Evolutionary conservation across 2,329 filamentous ascomycete species (phyloP), one percentile per base, ranked within the genome.

Genomic region (Ilyonectria mors-panacis): DNA sequence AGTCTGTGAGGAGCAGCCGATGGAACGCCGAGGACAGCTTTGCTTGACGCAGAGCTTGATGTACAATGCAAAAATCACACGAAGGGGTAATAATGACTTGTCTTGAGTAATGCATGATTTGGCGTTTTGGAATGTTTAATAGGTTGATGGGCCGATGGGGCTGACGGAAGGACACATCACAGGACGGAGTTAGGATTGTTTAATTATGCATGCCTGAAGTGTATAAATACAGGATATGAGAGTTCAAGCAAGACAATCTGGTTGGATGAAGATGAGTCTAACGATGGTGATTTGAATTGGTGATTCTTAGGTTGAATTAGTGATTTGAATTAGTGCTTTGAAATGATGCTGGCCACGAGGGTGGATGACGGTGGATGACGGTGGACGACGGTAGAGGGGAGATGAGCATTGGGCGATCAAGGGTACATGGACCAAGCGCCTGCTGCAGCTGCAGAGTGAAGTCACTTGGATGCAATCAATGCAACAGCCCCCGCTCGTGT

Each of bases 11-110:
- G 63, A 80, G 78, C 42, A 76, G 78, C 39, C 76, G 78, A 55
- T 83, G 82, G 82, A 76, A 77, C 59, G 81, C 78, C 35, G 82
- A 84, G 67, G 81, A 85, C 73, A 84, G 81, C 66, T 84, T 85
- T 78, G 83, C 81, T 23, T 83, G 73, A 81, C 44, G 61, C 30
- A 55, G 23, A 50, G 48, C 23, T 28, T 9, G 45, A 28, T 63
- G 59, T 60, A 59, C 42, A 15, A 62, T 48, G 57, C 23, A 35
- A 63, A 53, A 44, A 57, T 51, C 45, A 55, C 37, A 50, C 17
- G 44, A 60, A 64, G 42, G 63, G 57, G 51, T 58, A 64, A 44
- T 63, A 66, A 55, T 59, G 67, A 62, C 50, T 39, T 69, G 56
- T 59, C 56, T 55, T 68, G 56, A 59, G 48, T 51, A 62, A 66